Conservation (phyloP, 2,329 filamentous ascomycete genomes). For the Knufia fluminis region DNA sequence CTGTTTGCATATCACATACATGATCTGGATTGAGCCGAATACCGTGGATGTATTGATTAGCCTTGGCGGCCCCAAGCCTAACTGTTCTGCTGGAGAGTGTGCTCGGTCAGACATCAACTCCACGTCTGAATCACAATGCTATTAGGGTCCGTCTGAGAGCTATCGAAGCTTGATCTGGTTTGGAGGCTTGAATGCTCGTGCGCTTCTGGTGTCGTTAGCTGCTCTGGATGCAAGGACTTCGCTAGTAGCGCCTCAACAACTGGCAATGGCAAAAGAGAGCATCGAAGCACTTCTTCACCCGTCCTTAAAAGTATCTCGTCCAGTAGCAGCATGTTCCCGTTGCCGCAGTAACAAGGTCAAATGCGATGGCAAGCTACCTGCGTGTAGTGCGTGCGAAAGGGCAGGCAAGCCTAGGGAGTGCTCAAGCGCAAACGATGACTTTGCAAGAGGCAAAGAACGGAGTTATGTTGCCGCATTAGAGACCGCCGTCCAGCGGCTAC, state of each 20-base stretch:
- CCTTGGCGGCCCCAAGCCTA: no score
- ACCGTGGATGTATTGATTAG: no score
- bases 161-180: no score
- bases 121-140: no score
- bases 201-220: no score
- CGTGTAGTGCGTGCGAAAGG: constrained; percentile 90
- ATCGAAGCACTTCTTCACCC: constrained; percentile 32
- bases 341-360: constrained; percentile 92
- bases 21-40: no score
- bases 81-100: no score
- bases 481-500: constrained; percentile 76
- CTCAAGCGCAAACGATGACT: constrained; percentile 90
- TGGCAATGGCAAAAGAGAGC: constrained; percentile 11
- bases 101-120: no score
- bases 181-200: no score
- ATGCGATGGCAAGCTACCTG: constrained; percentile 92
- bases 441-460: constrained; percentile 86
- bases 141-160: no score
- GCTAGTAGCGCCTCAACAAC: constrained; percentile 14
- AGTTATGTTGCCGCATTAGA: constrained; percentile 97
- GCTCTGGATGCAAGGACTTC: no score
- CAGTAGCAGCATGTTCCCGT: constrained; percentile 69
- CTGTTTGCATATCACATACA: no score
- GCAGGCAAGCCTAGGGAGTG: constrained; percentile 79
- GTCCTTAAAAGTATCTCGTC: constrained; percentile 63